Evolutionary conservation across 2,329 filamentous ascomycete genomes (phyloP).

Genomic region (Raffaelea albimanens): DNA sequence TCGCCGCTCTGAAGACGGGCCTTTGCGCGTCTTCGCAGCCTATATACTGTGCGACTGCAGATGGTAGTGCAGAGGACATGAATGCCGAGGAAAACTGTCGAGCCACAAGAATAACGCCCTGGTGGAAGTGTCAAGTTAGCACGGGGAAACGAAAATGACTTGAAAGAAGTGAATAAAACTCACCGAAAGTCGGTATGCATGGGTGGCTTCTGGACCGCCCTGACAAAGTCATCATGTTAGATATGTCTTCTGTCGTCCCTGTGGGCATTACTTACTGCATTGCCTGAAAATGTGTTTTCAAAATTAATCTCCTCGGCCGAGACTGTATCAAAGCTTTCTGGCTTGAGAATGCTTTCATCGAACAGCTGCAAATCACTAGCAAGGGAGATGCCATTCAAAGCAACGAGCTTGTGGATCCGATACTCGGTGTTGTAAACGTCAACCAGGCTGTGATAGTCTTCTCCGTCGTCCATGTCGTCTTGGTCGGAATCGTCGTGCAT

Average conservation of each 20-base stretch:
- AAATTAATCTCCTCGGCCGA: neutral
- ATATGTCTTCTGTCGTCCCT: no score
- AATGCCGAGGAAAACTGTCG: no score
- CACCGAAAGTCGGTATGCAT: slow-evolving; percentile 1
- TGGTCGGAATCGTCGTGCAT: neutral
- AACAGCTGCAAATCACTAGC: neutral
- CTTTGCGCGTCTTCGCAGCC: no score
- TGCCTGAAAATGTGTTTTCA: slow-evolving; percentile 1
- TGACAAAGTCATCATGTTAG: neutral
- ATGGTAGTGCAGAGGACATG: no score
- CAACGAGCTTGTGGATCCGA: neutral
- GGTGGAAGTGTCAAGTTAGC: no score
- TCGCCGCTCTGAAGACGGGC: no score
- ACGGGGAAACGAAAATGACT: neutral
- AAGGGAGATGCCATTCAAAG: neutral
- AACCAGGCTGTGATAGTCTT: neutral
- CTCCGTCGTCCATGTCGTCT: neutral
- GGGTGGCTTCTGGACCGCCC: slow-evolving; percentile 1
- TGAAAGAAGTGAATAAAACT: neutral
- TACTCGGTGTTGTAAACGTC: neutral
- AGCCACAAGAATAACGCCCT: neutral
- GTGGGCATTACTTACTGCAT: neutral
- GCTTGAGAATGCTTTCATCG: neutral
- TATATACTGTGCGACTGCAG: no score
- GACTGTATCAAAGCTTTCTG: neutral